A percentile compares a stretch with the other conserved stretches of the same genome.
Conservation (phyloP, 225 moss, liverwort and hornwort species). For the Sphagnum tenellum region DNA sequence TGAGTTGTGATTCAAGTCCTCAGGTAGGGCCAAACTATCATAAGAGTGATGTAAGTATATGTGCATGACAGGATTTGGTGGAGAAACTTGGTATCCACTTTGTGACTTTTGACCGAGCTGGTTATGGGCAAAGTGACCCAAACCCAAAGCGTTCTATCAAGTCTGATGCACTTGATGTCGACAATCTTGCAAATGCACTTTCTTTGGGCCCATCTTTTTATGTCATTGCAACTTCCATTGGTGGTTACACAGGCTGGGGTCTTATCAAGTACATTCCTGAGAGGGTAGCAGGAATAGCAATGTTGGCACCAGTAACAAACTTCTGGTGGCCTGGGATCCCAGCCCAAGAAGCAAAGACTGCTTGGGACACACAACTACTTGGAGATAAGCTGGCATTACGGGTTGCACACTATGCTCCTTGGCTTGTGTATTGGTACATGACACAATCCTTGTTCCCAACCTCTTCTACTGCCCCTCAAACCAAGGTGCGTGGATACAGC, state of each 20-base stretch:
- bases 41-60: constrained; percentile 1
- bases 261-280: constrained; percentile 75
- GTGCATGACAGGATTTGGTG: constrained; percentile 54
- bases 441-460: constrained; percentile 64
- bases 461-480: constrained; percentile 30
- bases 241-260: constrained; percentile 61
- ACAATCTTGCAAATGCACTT: constrained; percentile 74
- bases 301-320: constrained; percentile 72
- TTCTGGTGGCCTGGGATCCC: constrained; percentile 90
- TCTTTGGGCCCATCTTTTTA: constrained; percentile 65
- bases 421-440: constrained; percentile 72
- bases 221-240: constrained; percentile 64
- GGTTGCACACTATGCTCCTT: constrained; percentile 68
- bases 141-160: constrained; percentile 56
- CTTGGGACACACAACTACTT: constrained; percentile 37
- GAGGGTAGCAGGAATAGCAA: constrained; percentile 79
- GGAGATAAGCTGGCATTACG: constrained; percentile 65
- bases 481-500: constrained; percentile 19
- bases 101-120: constrained; percentile 77
- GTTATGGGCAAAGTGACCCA: constrained; percentile 91
- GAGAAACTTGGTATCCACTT: constrained; percentile 57
- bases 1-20: neutral
- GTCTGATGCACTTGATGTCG: constrained; percentile 73
- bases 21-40: neutral
- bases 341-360: constrained; percentile 34